Evolutionary conservation across 2,329 filamentous ascomycete species (phyloP).

Genomic region (Pezicula neosporulosa): DNA sequence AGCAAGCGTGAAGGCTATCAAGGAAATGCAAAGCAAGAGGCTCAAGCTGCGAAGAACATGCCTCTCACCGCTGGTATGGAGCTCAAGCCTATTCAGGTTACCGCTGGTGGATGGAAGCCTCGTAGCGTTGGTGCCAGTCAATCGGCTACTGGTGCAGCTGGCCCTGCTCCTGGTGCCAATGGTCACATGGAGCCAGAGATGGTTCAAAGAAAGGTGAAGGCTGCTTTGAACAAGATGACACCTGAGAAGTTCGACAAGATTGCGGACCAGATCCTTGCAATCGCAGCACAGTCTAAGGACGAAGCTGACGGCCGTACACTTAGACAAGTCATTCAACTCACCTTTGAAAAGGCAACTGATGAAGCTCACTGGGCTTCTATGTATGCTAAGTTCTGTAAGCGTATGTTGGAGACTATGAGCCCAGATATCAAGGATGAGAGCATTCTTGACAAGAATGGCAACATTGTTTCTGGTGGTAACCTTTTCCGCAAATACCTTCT

Average conservation of each 20-base stretch:
- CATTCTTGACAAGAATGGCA: constrained; percentile 85
- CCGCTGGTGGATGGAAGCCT: constrained; percentile 86
- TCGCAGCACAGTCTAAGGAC: constrained; percentile 92
- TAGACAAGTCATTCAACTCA: constrained; percentile 96
- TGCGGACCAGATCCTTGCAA: constrained; percentile 85
- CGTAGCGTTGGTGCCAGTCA: constrained; percentile 56
- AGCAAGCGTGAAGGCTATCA: constrained; percentile 57
- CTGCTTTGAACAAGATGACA: constrained; percentile 99
- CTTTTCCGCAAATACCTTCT: constrained; percentile 98
- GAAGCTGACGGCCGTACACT: constrained; percentile 92
- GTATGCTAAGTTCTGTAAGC: constrained; percentile 98
- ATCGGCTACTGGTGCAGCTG: constrained; percentile 33
- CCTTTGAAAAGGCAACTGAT: constrained; percentile 98
- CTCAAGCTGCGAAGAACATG: constrained; percentile 79
- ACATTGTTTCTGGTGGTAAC: constrained; percentile 86
- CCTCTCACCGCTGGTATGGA: constrained; percentile 83
- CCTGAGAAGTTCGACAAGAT: constrained; percentile 98
- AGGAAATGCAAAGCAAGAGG: constrained; percentile 49
- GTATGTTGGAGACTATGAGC: constrained; percentile 95
- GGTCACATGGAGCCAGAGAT: constrained; percentile 79
- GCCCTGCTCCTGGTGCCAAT: constrained; percentile 38
- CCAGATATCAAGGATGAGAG: constrained; percentile 92
- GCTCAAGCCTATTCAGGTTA: constrained; percentile 72
- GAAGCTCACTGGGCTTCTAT: constrained; percentile 98
- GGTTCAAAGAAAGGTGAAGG: constrained; percentile 99